These are phyloP conservation scores for Aspergillaceae sp. DNA, from an alignment of 2,329 filamentous ascomycete genomes.

Conservation along the genomic window DNA sequence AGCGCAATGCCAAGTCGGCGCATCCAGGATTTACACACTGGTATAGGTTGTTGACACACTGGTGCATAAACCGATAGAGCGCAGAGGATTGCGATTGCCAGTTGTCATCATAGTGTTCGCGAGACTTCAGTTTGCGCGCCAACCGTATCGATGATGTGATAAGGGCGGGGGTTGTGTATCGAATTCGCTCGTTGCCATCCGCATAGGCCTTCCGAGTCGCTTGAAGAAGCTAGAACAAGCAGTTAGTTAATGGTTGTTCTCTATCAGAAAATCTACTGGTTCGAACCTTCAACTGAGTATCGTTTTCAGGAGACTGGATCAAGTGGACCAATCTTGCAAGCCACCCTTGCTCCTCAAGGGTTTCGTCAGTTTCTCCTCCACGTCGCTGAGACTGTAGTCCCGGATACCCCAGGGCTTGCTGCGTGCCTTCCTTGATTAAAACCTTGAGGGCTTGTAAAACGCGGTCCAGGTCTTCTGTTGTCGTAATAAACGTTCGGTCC, in stretches of 20 bases:
- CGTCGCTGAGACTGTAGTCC: conserved; percentile 66
- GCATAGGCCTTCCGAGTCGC: conserved; percentile 75
- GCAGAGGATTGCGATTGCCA: conserved; percentile 67
- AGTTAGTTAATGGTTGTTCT: conserved; percentile 7
- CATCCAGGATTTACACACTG: conserved; percentile 72
- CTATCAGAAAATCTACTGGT: not conserved
- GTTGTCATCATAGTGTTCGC: conserved; percentile 77
- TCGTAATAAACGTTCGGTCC: conserved; percentile 71
- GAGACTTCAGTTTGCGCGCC: conserved; percentile 75
- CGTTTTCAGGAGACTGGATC: conserved; percentile 73
- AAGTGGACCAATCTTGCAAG: conserved; percentile 86
- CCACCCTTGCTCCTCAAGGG: conserved; percentile 96
- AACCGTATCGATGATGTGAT: conserved; percentile 86
- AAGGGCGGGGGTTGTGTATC: conserved; percentile 87
- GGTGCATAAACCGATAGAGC: conserved; percentile 93
- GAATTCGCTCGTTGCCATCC: conserved; percentile 89
- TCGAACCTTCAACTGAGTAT: conserved; percentile 73
- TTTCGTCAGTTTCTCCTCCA: conserved; percentile 85
- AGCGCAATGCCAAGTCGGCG: conserved; percentile 76
- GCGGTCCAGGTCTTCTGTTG: conserved; percentile 71
- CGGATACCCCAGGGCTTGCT: conserved; percentile 74
- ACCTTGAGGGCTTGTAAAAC: conserved; percentile 84
- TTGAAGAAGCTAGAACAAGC: conserved; percentile 59
- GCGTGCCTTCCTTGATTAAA: conserved; percentile 84
- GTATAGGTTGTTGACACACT: conserved; percentile 76